Percentiles rank a stretch among this genome's conserved stretches.
phyloP scores from a whole-genome alignment of 352 stramenopile genomes.

The Albugo laibachii region DNA sequence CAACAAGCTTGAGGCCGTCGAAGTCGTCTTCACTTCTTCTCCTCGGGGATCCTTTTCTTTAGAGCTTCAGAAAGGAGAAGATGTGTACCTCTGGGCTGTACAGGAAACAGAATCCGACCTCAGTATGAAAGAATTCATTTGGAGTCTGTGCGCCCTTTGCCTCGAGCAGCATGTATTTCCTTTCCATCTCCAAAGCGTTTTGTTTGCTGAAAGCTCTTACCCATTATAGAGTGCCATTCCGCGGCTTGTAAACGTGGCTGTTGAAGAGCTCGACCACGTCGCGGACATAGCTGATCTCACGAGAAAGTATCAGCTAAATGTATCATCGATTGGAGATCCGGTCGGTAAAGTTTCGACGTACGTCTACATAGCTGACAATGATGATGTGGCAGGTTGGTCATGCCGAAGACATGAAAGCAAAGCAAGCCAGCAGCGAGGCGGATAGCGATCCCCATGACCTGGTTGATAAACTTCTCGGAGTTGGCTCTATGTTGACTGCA shows the following conservation, averaged over 20 bases:
- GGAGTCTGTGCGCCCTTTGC: slow-evolving; percentile 33
- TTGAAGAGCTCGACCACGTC: slow-evolving; percentile 35
- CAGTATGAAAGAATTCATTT: slow-evolving; percentile 58
- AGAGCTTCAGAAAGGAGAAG: slow-evolving; percentile 22
- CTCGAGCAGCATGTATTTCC: slow-evolving; percentile 25
- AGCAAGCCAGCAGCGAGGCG: too few relatives aligned
- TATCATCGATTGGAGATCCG: slow-evolving; percentile 27
- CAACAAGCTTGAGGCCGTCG: slow-evolving; percentile 24
- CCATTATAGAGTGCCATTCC: slow-evolving; percentile 15
- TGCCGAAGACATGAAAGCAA: too few relatives aligned
- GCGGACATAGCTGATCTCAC: slow-evolving; percentile 25
- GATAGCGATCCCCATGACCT: too few relatives aligned
- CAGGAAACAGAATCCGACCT: slow-evolving; percentile 22
- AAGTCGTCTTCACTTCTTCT: slow-evolving; percentile 26
- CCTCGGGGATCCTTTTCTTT: slow-evolving; percentile 33
- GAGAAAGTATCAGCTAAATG: slow-evolving; percentile 44
- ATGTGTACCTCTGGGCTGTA: slow-evolving; percentile 27
- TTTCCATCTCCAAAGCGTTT: not conserved
- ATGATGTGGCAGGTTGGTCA: too few relatives aligned
- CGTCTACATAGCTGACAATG: too few relatives aligned
- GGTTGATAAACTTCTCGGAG: not conserved
- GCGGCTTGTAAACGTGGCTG: slow-evolving; percentile 27
- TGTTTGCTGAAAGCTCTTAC: not conserved
- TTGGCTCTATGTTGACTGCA: slow-evolving; percentile 20
- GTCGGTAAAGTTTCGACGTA: slow-evolving; percentile 27